phyloP scores from a whole-genome alignment of 495 filamentous ascomycete genomes.

The Podospora pseudocomata region DNA sequence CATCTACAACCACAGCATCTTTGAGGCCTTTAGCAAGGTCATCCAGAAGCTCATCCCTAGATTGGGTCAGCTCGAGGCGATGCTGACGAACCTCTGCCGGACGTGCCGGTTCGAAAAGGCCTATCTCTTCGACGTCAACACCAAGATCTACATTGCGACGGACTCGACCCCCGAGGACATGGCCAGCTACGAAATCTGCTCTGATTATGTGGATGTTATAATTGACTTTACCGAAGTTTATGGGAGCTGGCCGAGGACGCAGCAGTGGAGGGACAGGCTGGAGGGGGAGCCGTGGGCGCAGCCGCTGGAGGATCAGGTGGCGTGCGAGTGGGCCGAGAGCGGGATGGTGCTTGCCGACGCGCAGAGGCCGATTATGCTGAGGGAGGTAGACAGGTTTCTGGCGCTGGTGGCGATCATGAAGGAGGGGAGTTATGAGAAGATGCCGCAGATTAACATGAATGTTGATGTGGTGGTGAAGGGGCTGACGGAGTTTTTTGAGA shows the following conservation, averaged over 20 bases:
- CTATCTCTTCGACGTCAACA: constrained; percentile 92
- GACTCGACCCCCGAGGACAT: constrained; percentile 90
- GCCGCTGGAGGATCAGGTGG: constrained; percentile 60
- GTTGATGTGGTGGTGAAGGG: constrained; percentile 54
- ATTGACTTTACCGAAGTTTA: constrained; percentile 95
- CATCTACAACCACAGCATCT: constrained; percentile 97
- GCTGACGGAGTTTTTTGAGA: constrained; percentile 54
- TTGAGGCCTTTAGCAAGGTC: constrained; percentile 96
- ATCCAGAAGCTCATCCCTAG: constrained; percentile 96
- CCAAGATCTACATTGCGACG: constrained; percentile 97
- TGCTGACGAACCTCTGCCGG: constrained; percentile 83
- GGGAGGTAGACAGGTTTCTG: constrained; percentile 87
- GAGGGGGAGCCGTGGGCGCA: constrained; percentile 59
- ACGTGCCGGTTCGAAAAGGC: constrained; percentile 95
- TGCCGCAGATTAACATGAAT: constrained; percentile 57
- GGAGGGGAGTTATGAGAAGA: constrained; percentile 57
- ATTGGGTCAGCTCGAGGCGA: constrained; percentile 81
- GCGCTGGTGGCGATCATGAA: constrained; percentile 74
- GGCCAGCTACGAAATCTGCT: constrained; percentile 93
- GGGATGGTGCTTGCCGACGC: constrained; percentile 73
- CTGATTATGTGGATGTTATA: constrained; percentile 95
- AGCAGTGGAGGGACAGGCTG: constrained; percentile 49
- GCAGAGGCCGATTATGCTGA: constrained; percentile 75
- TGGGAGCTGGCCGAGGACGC: constrained; percentile 62
- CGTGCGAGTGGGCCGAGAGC: constrained; percentile 69